Base-by-base conservation (phyloP, 106 monocot species). In the Hemerocallis citrina region DNA sequence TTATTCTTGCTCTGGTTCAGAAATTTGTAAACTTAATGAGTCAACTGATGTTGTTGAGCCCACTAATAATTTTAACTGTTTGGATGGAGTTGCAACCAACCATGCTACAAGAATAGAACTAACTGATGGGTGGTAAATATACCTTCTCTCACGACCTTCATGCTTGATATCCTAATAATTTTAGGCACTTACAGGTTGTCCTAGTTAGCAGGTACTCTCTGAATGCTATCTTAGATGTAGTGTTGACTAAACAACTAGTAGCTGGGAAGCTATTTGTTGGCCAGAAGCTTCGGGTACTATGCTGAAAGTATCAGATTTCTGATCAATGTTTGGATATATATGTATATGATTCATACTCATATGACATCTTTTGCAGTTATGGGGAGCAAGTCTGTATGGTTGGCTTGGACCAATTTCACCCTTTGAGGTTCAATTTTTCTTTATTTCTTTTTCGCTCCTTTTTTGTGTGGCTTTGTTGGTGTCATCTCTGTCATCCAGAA, bases 71-170 rank as follows among this genome's bases (percentile, higher is more conserved):
- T 48, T 32, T 62, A 50, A 14, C 12, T 35, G 23, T 25, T 44
- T 52, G 50, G 41, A 22, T 42, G 25, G 13, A 17, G 39, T 15
- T 48, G 59, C 38, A 65, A 48, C 21, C 28, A 43, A 41, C 61
- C 35, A 50, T 61, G 31, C 29, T 65, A 17, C 66, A 17, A 83
- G 69, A 74, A 78, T 95, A 66, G 86, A 83, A 75, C 55, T 95
- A 42, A 95, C 89, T 72, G 95, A 95, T 79, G 95, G 95, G 34
- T 95, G 95, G 95, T 95, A 76, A 58, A 74, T 61, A 34, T 27
- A 48, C 41, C 12, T 68, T 5, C 34, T 59, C 28, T 23, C 21
- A 4, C 42, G 44, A 34, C 34, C 24, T 62, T 21, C 54, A 52
- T 8, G 25, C 60, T 38, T 0, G 34, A 60, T 70, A 34, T n/a